A percentile compares a stretch with the other conserved stretches of the same genome.
These are phyloP conservation scores for Phytopythium chamaehyphon DNA, from an alignment of 352 stramenopile species.

Conservation along the genomic window DNA sequence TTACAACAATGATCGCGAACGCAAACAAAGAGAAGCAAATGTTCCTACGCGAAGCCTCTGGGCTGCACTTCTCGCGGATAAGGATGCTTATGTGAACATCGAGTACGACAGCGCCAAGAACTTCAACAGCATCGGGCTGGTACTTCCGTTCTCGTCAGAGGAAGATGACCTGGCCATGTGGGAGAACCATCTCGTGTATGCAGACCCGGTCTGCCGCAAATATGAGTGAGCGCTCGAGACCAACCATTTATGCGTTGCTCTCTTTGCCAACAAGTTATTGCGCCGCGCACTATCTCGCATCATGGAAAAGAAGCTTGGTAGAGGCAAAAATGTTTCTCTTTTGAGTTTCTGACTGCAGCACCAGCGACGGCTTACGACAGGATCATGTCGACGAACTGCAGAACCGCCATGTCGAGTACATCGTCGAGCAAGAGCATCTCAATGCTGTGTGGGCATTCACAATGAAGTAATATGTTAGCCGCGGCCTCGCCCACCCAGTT, in stretches of 20 bases:
- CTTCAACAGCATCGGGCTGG: slow-evolving; percentile 79
- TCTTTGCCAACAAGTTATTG: too few relatives aligned
- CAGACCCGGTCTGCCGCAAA: slow-evolving; percentile 83
- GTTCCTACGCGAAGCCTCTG: slow-evolving; percentile 69
- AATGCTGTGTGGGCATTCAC: slow-evolving; percentile 12
- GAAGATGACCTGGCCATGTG: slow-evolving; percentile 83
- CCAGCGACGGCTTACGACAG: slow-evolving; percentile 20
- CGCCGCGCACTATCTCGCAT: too few relatives aligned
- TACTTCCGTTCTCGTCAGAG: slow-evolving; percentile 76
- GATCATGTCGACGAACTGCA: slow-evolving; percentile 68
- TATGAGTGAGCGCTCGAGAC: slow-evolving; percentile 43
- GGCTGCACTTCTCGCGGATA: slow-evolving; percentile 51
- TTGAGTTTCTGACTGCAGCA: too few relatives aligned
- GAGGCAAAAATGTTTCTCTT: too few relatives aligned
- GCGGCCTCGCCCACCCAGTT: too few relatives aligned
- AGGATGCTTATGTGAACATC: slow-evolving; percentile 72
- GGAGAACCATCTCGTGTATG: slow-evolving; percentile 76
- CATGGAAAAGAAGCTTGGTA: too few relatives aligned
- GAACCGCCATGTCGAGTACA: slow-evolving; percentile 38
- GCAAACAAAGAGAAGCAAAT: slow-evolving; percentile 54
- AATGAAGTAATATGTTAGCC: too few relatives aligned
- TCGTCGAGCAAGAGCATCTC: slow-evolving; percentile 43
- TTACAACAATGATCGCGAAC: slow-evolving; percentile 93
- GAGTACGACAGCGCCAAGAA: slow-evolving; percentile 85
- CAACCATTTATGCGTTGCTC: background rate